Conservation (phyloP, 2,329 filamentous ascomycete species). For the Didymella pomorum region DNA sequence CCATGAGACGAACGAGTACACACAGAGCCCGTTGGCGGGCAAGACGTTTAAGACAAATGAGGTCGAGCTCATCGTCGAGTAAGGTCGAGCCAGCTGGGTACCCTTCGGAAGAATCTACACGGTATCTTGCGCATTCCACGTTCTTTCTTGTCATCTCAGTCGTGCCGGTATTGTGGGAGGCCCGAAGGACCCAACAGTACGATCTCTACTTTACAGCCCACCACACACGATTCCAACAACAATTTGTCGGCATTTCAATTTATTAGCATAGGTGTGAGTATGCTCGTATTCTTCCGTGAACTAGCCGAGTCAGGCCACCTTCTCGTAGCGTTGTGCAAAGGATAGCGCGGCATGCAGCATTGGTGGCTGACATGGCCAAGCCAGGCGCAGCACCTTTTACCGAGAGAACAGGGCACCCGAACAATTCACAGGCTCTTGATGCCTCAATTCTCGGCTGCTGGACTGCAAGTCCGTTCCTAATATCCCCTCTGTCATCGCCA, state of each 20-base stretch:
- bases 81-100: not conserved
- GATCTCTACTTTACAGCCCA: too few species aligned
- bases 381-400: slow-evolving; percentile 12
- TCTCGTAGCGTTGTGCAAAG: not conserved
- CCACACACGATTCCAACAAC: too few species aligned
- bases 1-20: slow-evolving; percentile 38
- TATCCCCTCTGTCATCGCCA: not conserved
- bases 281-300: not conserved
- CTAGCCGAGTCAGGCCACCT: not conserved
- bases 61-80: slow-evolving; percentile 21
- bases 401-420: not conserved
- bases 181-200: too few species aligned
- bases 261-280: not conserved
- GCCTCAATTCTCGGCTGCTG: not conserved
- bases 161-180: too few species aligned
- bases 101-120: not conserved
- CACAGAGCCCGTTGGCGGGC: slow-evolving; percentile 36
- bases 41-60: slow-evolving; percentile 38
- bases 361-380: slow-evolving; percentile 15
- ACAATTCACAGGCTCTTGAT: not conserved
- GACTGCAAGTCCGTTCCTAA: not conserved
- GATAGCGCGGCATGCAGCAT: slow-evolving; percentile 10
- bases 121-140: too few species aligned
- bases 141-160: too few species aligned
- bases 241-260: too few species aligned